phyloP scores from a whole-genome alignment of 2,329 filamentous ascomycete genomes.

The Neofusicoccum sp. region DNA sequence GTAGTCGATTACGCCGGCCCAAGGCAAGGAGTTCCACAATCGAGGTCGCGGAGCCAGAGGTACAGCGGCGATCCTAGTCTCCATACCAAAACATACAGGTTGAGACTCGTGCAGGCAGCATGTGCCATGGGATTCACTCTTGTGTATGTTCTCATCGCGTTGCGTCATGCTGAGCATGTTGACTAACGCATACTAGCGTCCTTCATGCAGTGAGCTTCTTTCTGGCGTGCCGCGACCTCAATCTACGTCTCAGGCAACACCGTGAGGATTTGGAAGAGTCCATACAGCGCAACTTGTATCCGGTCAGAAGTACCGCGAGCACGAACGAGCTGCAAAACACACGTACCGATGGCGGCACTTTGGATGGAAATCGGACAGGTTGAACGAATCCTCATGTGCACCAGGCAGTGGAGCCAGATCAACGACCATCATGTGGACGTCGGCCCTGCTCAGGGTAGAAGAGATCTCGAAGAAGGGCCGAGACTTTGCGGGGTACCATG shows the following conservation, averaged over 20 bases:
- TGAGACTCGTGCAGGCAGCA: not conserved
- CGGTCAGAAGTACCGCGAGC: no score
- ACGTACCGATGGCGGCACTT: no score
- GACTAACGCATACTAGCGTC: not conserved
- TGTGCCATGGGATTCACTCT: not conserved
- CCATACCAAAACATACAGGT: no score
- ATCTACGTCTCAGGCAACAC: not conserved
- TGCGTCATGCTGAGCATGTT: not conserved
- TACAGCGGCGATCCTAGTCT: not conserved
- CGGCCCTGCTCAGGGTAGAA: no score
- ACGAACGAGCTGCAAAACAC: no score
- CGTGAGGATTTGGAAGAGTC: not conserved
- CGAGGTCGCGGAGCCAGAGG: not conserved
- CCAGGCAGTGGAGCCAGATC: no score
- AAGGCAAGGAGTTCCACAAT: not conserved
- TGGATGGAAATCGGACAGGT: no score
- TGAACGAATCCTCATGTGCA: no score
- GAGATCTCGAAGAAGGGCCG: no score
- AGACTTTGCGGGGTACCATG: no score
- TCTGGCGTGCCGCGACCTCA: not conserved
- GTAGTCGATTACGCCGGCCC: not conserved
- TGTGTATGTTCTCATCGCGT: not conserved
- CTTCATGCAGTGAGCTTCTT: not conserved
- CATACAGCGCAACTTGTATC: not conserved
- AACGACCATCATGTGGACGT: no score